A percentile compares a stretch with the other conserved stretches of the same genome.
These are phyloP conservation scores for Starmerella bombicola DNA, from an alignment of 805 yeast species.

Conservation along the genomic window DNA sequence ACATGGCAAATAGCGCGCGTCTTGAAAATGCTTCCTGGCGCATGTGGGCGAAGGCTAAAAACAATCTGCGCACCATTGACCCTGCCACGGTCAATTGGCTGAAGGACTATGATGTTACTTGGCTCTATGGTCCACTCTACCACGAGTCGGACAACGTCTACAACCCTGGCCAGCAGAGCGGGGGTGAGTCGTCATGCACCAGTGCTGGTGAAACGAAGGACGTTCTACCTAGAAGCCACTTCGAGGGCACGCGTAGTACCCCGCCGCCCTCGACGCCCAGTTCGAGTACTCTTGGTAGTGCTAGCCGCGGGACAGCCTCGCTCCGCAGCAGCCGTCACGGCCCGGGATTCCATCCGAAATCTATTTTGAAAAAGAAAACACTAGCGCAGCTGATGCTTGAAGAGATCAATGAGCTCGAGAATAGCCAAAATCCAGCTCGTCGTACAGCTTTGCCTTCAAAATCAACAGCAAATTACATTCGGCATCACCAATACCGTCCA, in stretches of 20 bases:
- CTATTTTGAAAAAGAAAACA: conserved; percentile 78
- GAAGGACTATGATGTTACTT: conserved; percentile 91
- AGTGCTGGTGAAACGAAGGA: not conserved
- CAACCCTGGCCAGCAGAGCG: not conserved
- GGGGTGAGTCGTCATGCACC: not conserved
- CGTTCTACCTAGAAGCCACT: not conserved
- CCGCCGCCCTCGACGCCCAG: not conserved
- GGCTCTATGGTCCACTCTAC: conserved; percentile 89
- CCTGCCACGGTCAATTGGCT: conserved; percentile 94
- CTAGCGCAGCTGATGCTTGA: conserved; percentile 65
- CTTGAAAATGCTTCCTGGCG: conserved; percentile 85
- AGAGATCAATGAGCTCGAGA: conserved; percentile 20
- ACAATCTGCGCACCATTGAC: conserved; percentile 56
- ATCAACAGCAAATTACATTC: conserved; percentile 24
- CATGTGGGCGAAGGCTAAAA: conserved; percentile 79
- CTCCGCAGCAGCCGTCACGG: not conserved
- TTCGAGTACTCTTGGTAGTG: not conserved
- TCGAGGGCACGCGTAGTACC: not conserved
- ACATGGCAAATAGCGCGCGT: conserved; percentile 70
- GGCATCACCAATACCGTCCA: conserved; percentile 33
- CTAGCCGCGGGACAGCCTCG: not conserved
- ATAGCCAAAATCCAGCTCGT: not conserved
- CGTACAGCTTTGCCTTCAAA: conserved; percentile 1
- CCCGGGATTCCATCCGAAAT: conserved; percentile 39
- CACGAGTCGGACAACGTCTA: conserved; percentile 28